A percentile compares a stretch with the other conserved stretches of the same genome.
Evolutionary conservation across 2,329 filamentous ascomycete genomes (phyloP).

Genomic region (Atkinsonella hypoxylon): DNA sequence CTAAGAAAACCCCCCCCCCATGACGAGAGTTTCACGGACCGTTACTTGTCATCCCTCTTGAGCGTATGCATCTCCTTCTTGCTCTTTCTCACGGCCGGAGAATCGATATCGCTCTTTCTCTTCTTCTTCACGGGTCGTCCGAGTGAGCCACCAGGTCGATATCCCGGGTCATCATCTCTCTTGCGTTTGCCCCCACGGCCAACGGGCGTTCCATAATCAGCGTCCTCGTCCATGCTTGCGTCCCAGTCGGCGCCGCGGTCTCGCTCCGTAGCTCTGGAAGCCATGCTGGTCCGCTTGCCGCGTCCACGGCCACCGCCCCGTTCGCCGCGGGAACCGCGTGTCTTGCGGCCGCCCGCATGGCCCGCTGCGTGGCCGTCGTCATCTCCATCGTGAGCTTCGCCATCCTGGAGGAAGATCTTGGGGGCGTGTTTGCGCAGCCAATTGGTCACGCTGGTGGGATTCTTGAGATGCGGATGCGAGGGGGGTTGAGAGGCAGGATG

Average conservation of each 20-base stretch:
- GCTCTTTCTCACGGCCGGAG: constrained; percentile 21
- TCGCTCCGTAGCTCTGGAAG: constrained; percentile 13
- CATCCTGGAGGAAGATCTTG: constrained; percentile 73
- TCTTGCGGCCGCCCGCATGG: constrained; percentile 21
- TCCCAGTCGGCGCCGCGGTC: constrained; percentile 19
- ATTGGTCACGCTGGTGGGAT: constrained; percentile 88
- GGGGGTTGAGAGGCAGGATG: constrained; percentile 24
- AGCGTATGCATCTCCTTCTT: constrained; percentile 20
- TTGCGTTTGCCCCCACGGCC: constrained; percentile 33
- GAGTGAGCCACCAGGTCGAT: constrained; percentile 45
- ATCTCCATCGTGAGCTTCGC: constrained; percentile 28
- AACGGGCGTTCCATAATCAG: constrained; percentile 20
- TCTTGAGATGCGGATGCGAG: constrained; percentile 37
- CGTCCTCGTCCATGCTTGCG: constrained; percentile 28
- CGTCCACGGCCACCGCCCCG: constrained; percentile 20
- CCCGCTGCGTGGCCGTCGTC: constrained; percentile 23
- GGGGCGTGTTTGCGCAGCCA: constrained; percentile 83
- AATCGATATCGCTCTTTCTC: constrained; percentile 40
- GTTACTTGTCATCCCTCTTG: constrained; percentile 9
- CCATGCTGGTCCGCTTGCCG: constrained; percentile 21
- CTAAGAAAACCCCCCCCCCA: too few relatives aligned
- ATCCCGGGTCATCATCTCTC: constrained; percentile 47
- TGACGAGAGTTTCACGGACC: too few relatives aligned
- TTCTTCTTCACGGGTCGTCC: constrained; percentile 45
- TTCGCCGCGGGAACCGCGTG: constrained; percentile 17